Base-by-base conservation (phyloP, 2,329 filamentous ascomycete genomes). In the Cytospora piceicola region DNA sequence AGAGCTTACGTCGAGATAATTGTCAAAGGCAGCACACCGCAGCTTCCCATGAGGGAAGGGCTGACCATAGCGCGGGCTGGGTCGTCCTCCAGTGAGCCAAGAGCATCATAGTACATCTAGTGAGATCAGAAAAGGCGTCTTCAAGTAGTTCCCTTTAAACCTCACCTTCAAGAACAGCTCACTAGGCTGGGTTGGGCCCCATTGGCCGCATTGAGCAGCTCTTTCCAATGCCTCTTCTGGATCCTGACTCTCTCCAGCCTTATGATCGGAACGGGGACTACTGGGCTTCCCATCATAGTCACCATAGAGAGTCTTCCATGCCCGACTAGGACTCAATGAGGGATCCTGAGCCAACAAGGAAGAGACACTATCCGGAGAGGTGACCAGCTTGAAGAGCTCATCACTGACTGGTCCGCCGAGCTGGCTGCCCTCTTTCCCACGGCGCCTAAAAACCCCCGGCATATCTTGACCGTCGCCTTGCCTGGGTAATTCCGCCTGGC, bases 1-100 rank as follows among this genome's bases (percentile, higher is more conserved):
- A 30, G 24, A 30, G 68, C 76, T 71, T 75, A 82, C 70, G 85
- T 84, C 0, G 86, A 88, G 32, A 94, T 86, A 51, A 93, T 83
- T 0, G 89, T 90, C 69, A 94, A 75, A 0, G 90, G 90, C 11
- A 90, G 77, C 0, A 85, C 84, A 4, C 91, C 91, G 66, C 80
- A 76, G 30, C 78, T 82, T 0, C 82, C 83, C 77, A 85, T 80
- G 1, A 85, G 71, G 2, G 81, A 79, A 0, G 82, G 83, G 60
- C 82, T 85, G 7, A 83, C 81, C 69, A 86, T 80, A 4, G 82
- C 86, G 0, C 77, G 76, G 29, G 80, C 71, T 0, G 82, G 80
- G 69, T 87, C 80, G 24, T 81, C 75, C 4, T 87, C 79, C 0
- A 89, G 73, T 4, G 84, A 82, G 60, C 78, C 78, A 0, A 92